Conservation (phyloP, 129 eudicot genomes). For the Cynara cardunculus region DNA sequence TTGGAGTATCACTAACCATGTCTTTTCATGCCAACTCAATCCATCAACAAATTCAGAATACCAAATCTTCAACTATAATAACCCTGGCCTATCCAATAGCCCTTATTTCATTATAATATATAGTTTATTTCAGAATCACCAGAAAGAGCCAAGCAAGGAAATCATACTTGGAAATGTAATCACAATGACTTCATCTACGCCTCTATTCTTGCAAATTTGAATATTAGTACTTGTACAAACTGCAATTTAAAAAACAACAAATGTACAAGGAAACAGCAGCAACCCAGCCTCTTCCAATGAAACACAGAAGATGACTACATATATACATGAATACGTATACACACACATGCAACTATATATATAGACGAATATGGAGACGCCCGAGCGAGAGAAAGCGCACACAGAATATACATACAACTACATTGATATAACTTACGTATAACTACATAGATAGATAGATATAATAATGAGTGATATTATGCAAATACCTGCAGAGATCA, state of each 20-base stretch:
- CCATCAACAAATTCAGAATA: not conserved
- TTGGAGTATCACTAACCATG: not conserved
- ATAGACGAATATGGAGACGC: not conserved
- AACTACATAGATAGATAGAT: not conserved
- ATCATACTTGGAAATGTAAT: not conserved
- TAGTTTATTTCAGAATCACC: not conserved
- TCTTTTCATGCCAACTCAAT: not conserved
- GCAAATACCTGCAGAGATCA: slow-evolving; percentile 81
- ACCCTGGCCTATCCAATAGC: not conserved
- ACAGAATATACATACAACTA: not conserved
- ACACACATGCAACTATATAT: not conserved
- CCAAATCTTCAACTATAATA: not conserved
- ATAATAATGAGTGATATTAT: not conserved
- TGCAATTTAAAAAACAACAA: not conserved
- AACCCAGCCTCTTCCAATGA: not conserved
- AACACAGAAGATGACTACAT: not conserved
- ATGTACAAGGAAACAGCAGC: not conserved
- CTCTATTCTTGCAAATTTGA: not conserved
- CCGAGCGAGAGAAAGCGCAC: not conserved
- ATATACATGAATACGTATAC: not conserved
- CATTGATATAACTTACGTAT: no score
- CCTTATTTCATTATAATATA: not conserved
- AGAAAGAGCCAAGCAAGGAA: not conserved
- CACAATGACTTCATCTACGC: not conserved
- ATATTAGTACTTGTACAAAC: not conserved